Percentiles rank a stretch among this genome's conserved stretches.
Conservation (phyloP, 2,329 filamentous ascomycete genomes). For the Plenodomus biglobosus region DNA sequence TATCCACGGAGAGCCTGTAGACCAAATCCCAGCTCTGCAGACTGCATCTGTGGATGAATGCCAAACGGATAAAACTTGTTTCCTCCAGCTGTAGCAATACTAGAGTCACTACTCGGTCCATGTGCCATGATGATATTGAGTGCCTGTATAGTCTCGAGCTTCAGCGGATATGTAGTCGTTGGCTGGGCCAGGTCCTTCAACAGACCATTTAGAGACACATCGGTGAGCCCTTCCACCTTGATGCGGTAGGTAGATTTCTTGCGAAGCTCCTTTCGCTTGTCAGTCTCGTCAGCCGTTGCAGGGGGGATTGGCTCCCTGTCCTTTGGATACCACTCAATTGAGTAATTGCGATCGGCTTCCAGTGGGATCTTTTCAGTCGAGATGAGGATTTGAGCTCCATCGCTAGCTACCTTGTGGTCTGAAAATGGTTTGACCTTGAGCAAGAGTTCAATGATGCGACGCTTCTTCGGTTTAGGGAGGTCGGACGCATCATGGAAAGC, state of each 20-base stretch:
- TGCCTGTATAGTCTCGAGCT: slow-evolving; percentile 57
- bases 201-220: slow-evolving; percentile 44
- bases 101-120: slow-evolving; percentile 46
- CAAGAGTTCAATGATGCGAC: slow-evolving; percentile 53
- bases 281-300: slow-evolving; percentile 16
- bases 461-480: slow-evolving; percentile 48
- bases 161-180: slow-evolving; percentile 46
- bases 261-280: slow-evolving; percentile 14
- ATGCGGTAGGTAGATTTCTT: slow-evolving; percentile 21
- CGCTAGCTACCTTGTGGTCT: slow-evolving; percentile 39
- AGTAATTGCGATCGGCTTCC: slow-evolving; percentile 10
- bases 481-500: slow-evolving; percentile 39
- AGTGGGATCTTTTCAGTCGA: slow-evolving; percentile 30
- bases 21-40: slow-evolving; percentile 51
- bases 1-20: slow-evolving; percentile 63
- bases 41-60: slow-evolving; percentile 51
- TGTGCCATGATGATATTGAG: slow-evolving; percentile 61
- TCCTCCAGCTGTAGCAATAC: slow-evolving; percentile 52
- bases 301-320: slow-evolving; percentile 29
- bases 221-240: slow-evolving; percentile 23
- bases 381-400: slow-evolving; percentile 41
- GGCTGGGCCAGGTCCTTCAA: slow-evolving; percentile 49
- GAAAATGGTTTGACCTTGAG: slow-evolving; percentile 37
- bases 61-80: slow-evolving; percentile 50
- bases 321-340: slow-evolving; percentile 31